Percentiles rank a stretch among this genome's conserved stretches.
Evolutionary conservation across 2,329 filamentous ascomycete species (phyloP).

Genomic region (Cadophora sp.): DNA sequence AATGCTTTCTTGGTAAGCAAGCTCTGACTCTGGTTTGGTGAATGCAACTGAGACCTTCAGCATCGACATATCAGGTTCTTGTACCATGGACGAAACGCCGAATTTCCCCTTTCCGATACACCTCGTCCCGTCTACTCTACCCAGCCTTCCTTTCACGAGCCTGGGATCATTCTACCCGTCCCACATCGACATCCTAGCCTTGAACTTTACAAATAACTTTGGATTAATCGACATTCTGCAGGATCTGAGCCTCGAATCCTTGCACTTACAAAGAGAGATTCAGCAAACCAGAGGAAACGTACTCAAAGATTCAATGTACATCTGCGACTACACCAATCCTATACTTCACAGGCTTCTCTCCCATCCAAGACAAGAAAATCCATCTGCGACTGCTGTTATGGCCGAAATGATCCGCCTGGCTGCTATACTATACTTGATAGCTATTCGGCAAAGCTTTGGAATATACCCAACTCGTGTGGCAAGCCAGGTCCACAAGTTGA

Average conservation of each 20-base stretch:
- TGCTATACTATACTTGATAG: constrained; percentile 8
- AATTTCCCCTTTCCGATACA: not conserved
- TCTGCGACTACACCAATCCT: constrained; percentile 5
- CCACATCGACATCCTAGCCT: not conserved
- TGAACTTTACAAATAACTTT: not conserved
- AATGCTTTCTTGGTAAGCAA: not conserved
- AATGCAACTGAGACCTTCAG: not conserved
- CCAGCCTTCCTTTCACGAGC: not conserved
- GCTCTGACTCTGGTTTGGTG: not conserved
- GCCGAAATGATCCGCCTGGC: constrained; percentile 1
- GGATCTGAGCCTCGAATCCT: not conserved
- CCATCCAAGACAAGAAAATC: not conserved
- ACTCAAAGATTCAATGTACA: not conserved
- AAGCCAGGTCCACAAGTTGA: constrained; percentile 6
- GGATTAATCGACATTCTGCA: not conserved
- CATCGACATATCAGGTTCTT: constrained; percentile 10
- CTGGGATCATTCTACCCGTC: not conserved
- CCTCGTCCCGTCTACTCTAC: not conserved
- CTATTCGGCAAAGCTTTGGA: not conserved
- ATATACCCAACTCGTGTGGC: constrained; percentile 4
- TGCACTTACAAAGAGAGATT: not conserved
- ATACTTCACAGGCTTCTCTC: constrained; percentile 3
- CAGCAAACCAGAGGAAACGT: not conserved
- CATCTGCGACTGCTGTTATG: not conserved
- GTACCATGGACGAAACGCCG: not conserved